Percentiles rank a stretch among this genome's conserved stretches.
phyloP scores from a whole-genome alignment of 2,329 filamentous ascomycete genomes.

The Amauroascus niger region DNA sequence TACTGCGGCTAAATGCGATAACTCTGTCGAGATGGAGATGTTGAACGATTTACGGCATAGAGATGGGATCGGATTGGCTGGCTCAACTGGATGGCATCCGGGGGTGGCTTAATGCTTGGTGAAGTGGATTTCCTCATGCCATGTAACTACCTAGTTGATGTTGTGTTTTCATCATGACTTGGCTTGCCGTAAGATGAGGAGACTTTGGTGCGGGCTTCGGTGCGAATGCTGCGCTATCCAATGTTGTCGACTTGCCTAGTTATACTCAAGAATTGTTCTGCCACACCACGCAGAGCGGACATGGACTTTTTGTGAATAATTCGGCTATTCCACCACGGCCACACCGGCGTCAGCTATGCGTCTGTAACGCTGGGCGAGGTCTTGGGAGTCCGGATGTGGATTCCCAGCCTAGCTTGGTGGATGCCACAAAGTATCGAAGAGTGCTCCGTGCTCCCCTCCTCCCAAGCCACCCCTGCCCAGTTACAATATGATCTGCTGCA shows the following conservation, averaged over 20 bases:
- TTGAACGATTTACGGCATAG: not conserved
- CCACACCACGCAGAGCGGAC: not conserved
- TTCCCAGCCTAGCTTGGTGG: not conserved
- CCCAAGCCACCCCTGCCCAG: not conserved
- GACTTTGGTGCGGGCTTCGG: no score
- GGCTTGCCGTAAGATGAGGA: no score
- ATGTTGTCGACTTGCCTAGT: no score
- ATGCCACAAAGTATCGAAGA: not conserved
- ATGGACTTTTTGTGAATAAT: not conserved
- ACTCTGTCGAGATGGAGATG: not conserved
- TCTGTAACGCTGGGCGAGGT: not conserved
- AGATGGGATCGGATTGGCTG: not conserved
- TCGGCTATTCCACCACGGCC: not conserved
- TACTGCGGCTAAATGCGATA: slow-evolving; percentile 3
- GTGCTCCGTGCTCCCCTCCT: slow-evolving; percentile 3
- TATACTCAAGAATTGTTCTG: no score
- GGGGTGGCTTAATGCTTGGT: not conserved
- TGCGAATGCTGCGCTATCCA: no score
- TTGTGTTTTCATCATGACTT: no score
- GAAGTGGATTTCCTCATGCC: not conserved
- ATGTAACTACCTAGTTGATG: no score
- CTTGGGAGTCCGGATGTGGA: not conserved
- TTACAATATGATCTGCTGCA: not conserved
- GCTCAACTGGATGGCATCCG: not conserved
- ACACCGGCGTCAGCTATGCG: not conserved